Conservation (phyloP, 345 rosid genomes). For the Brassica napus region Da-Ae NC_063444.1:42063501-42064000, state of each 20-base stretch:
- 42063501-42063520: too few species aligned
- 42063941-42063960: constrained; percentile 82
- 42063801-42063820: constrained; percentile 88
- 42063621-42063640: too few species aligned
- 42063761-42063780: too few species aligned
- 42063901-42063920: constrained; percentile 99
- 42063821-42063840: constrained; percentile 95
- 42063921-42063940: constrained; percentile 94
- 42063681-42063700: constrained; percentile 76
- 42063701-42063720: constrained; percentile 46
- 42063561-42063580: too few species aligned
- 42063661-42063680: background rate
- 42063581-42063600: too few species aligned
- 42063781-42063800: constrained; percentile 50
- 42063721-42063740: too few species aligned
- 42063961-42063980: constrained; percentile 87
- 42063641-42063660: too few species aligned
- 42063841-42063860: constrained; percentile 91
- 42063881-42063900: constrained; percentile 95
- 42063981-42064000: constrained; percentile 56
- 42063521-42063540: too few species aligned
- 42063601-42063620: too few species aligned
- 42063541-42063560: too few species aligned
- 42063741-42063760: too few species aligned
- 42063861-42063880: constrained; percentile 83